Conservation (phyloP, 192 early-diverging fungal species). For the Entrophospora sp. region DNA sequence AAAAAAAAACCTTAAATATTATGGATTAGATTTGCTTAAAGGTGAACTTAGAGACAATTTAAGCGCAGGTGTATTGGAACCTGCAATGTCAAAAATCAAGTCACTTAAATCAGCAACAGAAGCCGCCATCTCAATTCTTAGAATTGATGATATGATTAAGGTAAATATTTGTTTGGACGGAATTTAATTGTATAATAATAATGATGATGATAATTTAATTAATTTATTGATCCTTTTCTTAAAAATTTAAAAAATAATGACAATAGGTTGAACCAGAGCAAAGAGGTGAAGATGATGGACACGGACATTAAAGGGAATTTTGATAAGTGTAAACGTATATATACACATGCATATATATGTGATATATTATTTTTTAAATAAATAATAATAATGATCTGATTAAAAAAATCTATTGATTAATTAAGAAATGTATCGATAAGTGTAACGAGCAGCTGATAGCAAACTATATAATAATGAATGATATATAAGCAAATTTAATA, state of each 20-base stretch:
- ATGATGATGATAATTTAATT: not conserved
- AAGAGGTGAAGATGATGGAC: slow-evolving; percentile 38
- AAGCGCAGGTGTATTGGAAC: slow-evolving; percentile 89
- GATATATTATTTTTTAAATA: too few species aligned
- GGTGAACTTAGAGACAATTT: slow-evolving; percentile 85
- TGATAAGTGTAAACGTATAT: too few species aligned
- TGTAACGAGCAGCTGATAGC: slow-evolving; percentile 9
- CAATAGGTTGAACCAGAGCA: slow-evolving; percentile 35
- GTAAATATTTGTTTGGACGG: too few species aligned
- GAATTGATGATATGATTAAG: slow-evolving; percentile 97
- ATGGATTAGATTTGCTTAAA: slow-evolving; percentile 54
- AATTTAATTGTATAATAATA: too few species aligned
- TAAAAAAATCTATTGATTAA: too few species aligned
- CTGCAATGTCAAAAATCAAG: slow-evolving; percentile 92
- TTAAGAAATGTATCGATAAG: too few species aligned
- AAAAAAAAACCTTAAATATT: slow-evolving; percentile 71
- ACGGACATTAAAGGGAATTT: slow-evolving; percentile 47
- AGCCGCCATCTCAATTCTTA: slow-evolving; percentile 94
- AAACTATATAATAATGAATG: not conserved
- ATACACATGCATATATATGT: too few species aligned
- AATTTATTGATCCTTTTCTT: not conserved
- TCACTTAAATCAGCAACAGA: slow-evolving; percentile 90
- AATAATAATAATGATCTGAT: too few species aligned
- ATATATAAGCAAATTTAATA: not conserved
- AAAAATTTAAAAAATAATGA: not conserved